A percentile compares a stretch with the other conserved stretches of the same genome.
These are phyloP conservation scores for Ophiostoma montium DNA, from an alignment of 2,329 filamentous ascomycete species.

Conservation along the genomic window DNA sequence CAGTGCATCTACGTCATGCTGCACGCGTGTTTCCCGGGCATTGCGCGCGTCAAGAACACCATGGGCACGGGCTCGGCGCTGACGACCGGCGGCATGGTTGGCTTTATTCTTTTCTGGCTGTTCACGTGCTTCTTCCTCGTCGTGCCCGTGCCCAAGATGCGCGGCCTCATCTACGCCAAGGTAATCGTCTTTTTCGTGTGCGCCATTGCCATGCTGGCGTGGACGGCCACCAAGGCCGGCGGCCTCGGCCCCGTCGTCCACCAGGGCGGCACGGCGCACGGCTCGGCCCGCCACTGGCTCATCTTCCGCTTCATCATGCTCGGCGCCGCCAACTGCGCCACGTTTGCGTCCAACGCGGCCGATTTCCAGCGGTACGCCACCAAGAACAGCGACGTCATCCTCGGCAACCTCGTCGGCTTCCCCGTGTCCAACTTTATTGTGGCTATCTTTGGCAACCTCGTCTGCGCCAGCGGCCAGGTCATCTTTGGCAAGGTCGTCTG, in stretches of 20 bases:
- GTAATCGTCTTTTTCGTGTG: conserved; percentile 7
- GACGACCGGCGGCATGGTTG: conserved; percentile 7
- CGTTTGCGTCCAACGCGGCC: conserved; percentile 26
- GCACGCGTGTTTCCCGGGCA: conserved; percentile 27
- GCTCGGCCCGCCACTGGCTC: conserved; percentile 23
- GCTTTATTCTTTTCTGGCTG: conserved; percentile 7
- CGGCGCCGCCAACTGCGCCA: conserved; percentile 22
- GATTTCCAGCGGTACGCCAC: conserved; percentile 30
- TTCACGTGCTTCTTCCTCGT: conserved; percentile 17
- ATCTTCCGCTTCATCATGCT: conserved; percentile 24
- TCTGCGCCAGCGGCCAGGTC: conserved; percentile 5
- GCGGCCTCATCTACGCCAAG: conserved; percentile 8
- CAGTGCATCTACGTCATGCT: conserved; percentile 23
- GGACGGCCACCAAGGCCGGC: conserved; percentile 6
- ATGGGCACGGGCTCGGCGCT: conserved; percentile 9
- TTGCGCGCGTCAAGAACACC: conserved; percentile 23
- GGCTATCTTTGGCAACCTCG: conserved; percentile 22
- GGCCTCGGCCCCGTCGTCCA: conserved; percentile 14
- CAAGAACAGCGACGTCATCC: conserved; percentile 25
- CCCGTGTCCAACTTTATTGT: conserved; percentile 25
- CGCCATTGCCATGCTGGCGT: conserved; percentile 8
- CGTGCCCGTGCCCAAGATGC: conserved; percentile 10
- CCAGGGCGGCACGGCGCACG: conserved; percentile 19
- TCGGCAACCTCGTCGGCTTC: conserved; percentile 27
- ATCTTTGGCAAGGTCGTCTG: conserved; percentile 7